Evolutionary conservation across 371 early-diverging fungal genomes (phyloP), one percentile per base, ranked within the genome.

Genomic region (Mortierella sp.): DNA sequence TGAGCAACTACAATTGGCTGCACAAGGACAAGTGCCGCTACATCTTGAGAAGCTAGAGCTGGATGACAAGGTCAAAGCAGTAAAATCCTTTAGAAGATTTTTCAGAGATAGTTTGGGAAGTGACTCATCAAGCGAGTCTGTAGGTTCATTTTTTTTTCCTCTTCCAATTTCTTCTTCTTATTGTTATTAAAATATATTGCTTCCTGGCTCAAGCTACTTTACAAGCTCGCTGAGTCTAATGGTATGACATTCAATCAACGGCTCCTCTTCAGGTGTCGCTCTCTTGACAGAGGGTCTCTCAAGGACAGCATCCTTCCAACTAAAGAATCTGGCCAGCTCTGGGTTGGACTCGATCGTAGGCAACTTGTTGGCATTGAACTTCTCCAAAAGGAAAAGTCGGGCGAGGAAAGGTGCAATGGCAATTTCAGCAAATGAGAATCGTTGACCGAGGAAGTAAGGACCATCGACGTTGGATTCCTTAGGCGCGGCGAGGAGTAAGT

Each of bases 11-110:
- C 83, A 83, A 77, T 7, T 82, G 15, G 90, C 93, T 5, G 95
- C 95, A 1, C 89, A 89, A 61, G 73, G 82, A 29, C 88, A 91
- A 46, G 82, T 92, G 4, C 67, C 85, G 11, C 81, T 93, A 23
- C 94, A 94, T 68, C 79, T 96, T 26, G 59, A 81, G 15, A 96
- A 96, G 72, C 81, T 96, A 25, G 72, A 85, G 55, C 82, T 74
- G 23, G 95, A 94, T 19, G 87, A 85, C n/a, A 74, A 84, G 65
- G 85, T 86, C 62, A n/a, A 45, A 68, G 58, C 82, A 82, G 66
- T 28, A 70, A 57, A 37, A 37, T 9, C 44, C 62, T 62, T 29
- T 68, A 52, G 66, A 84, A 69, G 61, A 68, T 19, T 62, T 85
- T 64, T 48, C 69, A 56, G 58, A 84, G 72, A 62, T 60, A 4